Percentiles rank a stretch among this genome's conserved stretches.
Conservation (phyloP, 2,329 filamentous ascomycete genomes). For the Cladosporium colombiae region DNA sequence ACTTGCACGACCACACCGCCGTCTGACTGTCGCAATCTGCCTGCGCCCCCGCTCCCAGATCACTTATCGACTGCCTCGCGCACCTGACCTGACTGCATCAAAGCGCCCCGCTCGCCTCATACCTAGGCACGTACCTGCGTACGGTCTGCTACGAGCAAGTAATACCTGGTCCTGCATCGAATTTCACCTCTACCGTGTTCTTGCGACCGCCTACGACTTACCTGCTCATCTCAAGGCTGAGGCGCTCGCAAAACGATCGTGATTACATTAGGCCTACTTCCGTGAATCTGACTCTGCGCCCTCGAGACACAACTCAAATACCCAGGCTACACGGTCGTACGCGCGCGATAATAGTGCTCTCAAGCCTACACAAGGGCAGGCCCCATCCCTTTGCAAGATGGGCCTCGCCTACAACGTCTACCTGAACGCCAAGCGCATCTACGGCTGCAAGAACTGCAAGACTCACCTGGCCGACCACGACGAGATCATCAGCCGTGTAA, state of each 20-base stretch:
- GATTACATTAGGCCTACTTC: neutral
- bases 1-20: neutral
- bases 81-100: conserved; percentile 11
- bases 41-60: conserved; percentile 8
- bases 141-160: neutral
- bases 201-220: neutral
- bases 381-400: conserved; percentile 26
- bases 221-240: neutral
- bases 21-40: neutral
- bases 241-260: neutral
- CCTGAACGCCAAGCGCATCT: conserved; percentile 74
- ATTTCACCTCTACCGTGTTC: neutral
- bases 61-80: conserved; percentile 3
- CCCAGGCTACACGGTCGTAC: neutral
- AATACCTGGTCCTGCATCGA: neutral
- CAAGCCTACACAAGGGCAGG: conserved; percentile 11
- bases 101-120: conserved; percentile 2
- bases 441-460: conserved; percentile 89
- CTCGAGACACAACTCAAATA: neutral
- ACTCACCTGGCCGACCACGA: conserved; percentile 93
- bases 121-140: neutral
- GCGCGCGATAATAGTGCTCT: neutral
- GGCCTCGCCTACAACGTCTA: conserved; percentile 52
- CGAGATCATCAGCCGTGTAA: conserved; percentile 89
- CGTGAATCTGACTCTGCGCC: neutral